phyloP scores from a whole-genome alignment of 805 yeast genomes.

The Starmerella ratchasimensis region DNA sequence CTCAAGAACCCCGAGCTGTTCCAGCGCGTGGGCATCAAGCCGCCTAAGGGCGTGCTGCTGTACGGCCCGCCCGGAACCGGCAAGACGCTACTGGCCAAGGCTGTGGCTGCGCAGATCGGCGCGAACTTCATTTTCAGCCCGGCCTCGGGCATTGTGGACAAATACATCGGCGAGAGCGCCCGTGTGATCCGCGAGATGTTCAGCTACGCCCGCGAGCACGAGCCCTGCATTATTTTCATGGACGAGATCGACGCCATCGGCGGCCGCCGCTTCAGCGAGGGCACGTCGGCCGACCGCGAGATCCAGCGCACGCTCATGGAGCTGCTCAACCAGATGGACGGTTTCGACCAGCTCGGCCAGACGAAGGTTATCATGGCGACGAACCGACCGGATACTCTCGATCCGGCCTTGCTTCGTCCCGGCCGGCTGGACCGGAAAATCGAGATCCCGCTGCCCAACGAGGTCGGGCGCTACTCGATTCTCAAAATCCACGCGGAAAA shows the following conservation, averaged over 20 bases:
- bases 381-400: conserved; percentile 95
- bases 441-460: conserved; percentile 91
- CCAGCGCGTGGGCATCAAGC: conserved; percentile 89
- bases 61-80: conserved; percentile 99
- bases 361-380: conserved; percentile 98
- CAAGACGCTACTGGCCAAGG: conserved; percentile 88
- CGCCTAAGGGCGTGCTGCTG: conserved; percentile 94
- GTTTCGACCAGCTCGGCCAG: conserved; percentile 90
- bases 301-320: conserved; percentile 97
- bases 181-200: conserved; percentile 95
- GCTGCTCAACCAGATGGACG: conserved; percentile 94
- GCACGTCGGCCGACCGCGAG: conserved; percentile 97
- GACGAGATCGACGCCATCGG: conserved; percentile 99
- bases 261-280: conserved; percentile 93
- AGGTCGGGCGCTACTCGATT: conserved; percentile 84
- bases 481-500: conserved; percentile 83
- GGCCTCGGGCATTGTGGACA: conserved; percentile 94
- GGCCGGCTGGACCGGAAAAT: conserved; percentile 95
- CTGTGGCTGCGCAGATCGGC: conserved; percentile 97
- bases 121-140: conserved; percentile 97
- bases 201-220: conserved; percentile 94
- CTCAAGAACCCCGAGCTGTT: conserved; percentile 93
- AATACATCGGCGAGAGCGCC: conserved; percentile 95
- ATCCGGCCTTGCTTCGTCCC: conserved; percentile 93
- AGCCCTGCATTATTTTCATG: conserved; percentile 95